A percentile compares a stretch with the other conserved stretches of the same genome.
phyloP scores from a whole-genome alignment of 805 yeast species.

The Priceomyces carsonii region DNA sequence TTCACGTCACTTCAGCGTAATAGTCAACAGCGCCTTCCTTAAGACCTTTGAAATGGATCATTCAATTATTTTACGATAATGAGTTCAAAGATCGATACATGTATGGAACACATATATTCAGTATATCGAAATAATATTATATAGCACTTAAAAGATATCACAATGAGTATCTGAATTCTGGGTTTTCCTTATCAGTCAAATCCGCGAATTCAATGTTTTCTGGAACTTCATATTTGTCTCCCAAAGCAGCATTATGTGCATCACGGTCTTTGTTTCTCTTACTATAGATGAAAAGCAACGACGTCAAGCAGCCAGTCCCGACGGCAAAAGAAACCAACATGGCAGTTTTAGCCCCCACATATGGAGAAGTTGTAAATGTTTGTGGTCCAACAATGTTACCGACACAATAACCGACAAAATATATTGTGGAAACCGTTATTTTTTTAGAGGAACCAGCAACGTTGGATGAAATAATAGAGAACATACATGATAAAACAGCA shows the following conservation, averaged over 20 bases:
- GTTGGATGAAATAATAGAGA: conserved; percentile 42
- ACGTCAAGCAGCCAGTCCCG: conserved; percentile 16
- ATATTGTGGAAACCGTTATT: conserved; percentile 43
- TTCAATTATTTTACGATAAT: too few relatives aligned
- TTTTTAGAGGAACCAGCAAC: conserved; percentile 61
- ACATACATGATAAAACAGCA: too few relatives aligned
- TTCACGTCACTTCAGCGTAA: too few relatives aligned
- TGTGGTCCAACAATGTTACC: conserved; percentile 62
- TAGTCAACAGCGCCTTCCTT: too few relatives aligned
- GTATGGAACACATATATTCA: too few relatives aligned
- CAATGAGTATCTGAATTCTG: conserved; percentile 42
- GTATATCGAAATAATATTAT: too few relatives aligned
- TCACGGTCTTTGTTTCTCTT: conserved; percentile 13
- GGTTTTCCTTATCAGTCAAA: conserved; percentile 55
- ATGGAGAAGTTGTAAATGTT: conserved; percentile 38
- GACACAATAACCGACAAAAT: conserved; percentile 50
- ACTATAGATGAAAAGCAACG: conserved; percentile 4
- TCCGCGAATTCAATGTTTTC: conserved; percentile 51
- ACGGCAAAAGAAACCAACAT: conserved; percentile 14
- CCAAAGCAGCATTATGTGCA: conserved; percentile 17
- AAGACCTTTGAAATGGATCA: too few relatives aligned
- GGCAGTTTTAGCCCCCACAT: conserved; percentile 20
- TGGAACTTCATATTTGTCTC: conserved; percentile 8
- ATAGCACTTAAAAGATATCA: conserved; percentile 11
- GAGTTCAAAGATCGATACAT: too few relatives aligned